Conservation (phyloP, 225 moss, liverwort and hornwort species). For the Pleurozium schreberi region DNA sequence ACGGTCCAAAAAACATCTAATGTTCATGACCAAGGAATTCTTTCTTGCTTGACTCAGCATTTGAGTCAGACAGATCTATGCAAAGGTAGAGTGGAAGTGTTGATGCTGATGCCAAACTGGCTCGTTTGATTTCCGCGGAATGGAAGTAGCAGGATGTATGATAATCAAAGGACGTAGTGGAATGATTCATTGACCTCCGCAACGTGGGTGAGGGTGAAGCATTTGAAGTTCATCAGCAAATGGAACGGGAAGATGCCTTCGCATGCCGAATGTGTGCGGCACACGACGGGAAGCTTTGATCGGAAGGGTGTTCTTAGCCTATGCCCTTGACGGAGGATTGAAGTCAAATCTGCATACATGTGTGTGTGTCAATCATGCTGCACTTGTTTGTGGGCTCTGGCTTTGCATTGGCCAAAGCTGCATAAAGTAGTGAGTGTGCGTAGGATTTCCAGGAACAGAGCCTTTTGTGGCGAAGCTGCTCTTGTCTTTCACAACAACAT, state of each 20-base stretch:
- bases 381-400: background rate
- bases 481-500: too few relatives aligned
- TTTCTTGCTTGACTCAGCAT: background rate
- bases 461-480: background rate
- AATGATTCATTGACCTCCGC: background rate
- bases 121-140: too few relatives aligned
- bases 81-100: too few relatives aligned
- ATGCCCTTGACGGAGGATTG: background rate
- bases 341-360: background rate
- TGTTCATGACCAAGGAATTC: background rate
- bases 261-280: background rate
- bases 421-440: background rate
- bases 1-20: too few relatives aligned
- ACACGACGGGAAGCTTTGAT: background rate
- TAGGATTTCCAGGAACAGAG: background rate
- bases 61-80: too few relatives aligned
- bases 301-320: background rate
- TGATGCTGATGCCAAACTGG: too few relatives aligned
- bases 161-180: background rate
- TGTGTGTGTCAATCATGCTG: background rate
- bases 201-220: background rate
- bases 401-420: background rate
- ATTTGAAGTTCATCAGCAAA: background rate
- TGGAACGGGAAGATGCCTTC: background rate
- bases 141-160: background rate